phyloP scores from a whole-genome alignment of 2,329 filamentous ascomycete species.

The Fusarium nelsonii region DNA sequence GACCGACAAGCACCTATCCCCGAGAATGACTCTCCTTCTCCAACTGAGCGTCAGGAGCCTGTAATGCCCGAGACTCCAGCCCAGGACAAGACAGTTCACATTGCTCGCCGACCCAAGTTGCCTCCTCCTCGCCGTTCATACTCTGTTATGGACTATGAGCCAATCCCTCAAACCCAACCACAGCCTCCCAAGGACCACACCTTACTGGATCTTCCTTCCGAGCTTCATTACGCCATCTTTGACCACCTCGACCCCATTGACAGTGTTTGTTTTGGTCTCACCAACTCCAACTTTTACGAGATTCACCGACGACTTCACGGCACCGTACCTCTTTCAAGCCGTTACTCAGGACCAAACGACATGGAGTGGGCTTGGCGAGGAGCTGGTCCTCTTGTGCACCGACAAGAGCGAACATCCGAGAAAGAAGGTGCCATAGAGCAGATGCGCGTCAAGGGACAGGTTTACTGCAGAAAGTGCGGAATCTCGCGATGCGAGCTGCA shows the following conservation, averaged over 20 bases:
- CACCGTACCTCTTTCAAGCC: constrained; percentile 66
- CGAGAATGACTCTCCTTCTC: constrained; percentile 49
- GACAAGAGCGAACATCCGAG: constrained; percentile 36
- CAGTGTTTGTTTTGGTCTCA: constrained; percentile 71
- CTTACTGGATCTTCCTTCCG: constrained; percentile 66
- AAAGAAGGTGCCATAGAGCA: constrained; percentile 55
- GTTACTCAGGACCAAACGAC: constrained; percentile 71
- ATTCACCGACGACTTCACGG: constrained; percentile 70
- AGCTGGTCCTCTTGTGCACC: constrained; percentile 59
- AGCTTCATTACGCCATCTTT: constrained; percentile 71
- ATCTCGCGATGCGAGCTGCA: constrained; percentile 72
- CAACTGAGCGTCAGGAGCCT: constrained; percentile 22
- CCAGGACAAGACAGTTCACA: constrained; percentile 42
- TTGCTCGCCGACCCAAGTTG: constrained; percentile 53
- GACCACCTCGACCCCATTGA: constrained; percentile 74
- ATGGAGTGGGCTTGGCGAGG: constrained; percentile 74
- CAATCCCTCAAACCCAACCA: constrained; percentile 59
- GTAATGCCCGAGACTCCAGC: constrained; percentile 28
- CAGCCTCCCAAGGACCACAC: constrained; percentile 60
- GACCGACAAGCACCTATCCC: constrained; percentile 52
- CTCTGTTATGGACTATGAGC: constrained; percentile 71
- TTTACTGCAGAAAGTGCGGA: constrained; percentile 73
- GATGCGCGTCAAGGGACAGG: constrained; percentile 68
- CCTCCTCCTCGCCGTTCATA: constrained; percentile 67
- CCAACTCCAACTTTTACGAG: constrained; percentile 68